Base-by-base conservation (phyloP, 345 rosid genomes). In the Salix suchowensis region DNA sequence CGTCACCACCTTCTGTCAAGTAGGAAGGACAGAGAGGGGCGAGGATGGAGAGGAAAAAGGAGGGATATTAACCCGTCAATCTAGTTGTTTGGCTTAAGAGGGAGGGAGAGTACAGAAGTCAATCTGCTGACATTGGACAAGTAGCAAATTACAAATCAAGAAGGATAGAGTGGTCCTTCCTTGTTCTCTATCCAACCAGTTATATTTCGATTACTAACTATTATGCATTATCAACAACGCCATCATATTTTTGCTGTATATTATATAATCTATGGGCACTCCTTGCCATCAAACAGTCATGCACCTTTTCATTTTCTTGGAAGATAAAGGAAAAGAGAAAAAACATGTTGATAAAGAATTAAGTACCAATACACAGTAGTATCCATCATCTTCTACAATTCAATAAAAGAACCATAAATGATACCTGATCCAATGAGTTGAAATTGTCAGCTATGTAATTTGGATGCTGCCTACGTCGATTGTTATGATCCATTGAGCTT, bases 351-450 rank as follows among this genome's bases (percentile, higher is more conserved):
- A 11, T 24, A 40, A 61, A 10, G n/a, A 44, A 34, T 2, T 54
- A n/a, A 54, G 4, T 8, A 23, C 1, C 2, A 4, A 4, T 9
- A 15, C 5, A 15, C 9, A 32, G 40, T 30, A 10, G n/a, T 10
- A 10, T 5, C 23, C 50, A 12, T 21, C 46, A 5, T 21, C 70
- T 67, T 32, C 24, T 34, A 11, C 42, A 34, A 21, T 23, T 52
- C 42, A 71, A 8, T 28, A 34, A n/a, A 37, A 14, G 65, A 70
- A 6, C 8, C 34, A 72, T 12, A 30, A 71, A 74, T 1, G 15
- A 26, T 68, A 95, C 98, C 98, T 95, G 88, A 78, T 91, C 94
- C 84, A 93, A 70, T 34, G 87, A 88, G 78, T 68, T 85, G 86
- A 90, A 93, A 79, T 89, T 87, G 76, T 93, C 97, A 61, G 88